Conservation (phyloP, 176 grass and related monocot genomes). For the Zea luxurians region DNA sequence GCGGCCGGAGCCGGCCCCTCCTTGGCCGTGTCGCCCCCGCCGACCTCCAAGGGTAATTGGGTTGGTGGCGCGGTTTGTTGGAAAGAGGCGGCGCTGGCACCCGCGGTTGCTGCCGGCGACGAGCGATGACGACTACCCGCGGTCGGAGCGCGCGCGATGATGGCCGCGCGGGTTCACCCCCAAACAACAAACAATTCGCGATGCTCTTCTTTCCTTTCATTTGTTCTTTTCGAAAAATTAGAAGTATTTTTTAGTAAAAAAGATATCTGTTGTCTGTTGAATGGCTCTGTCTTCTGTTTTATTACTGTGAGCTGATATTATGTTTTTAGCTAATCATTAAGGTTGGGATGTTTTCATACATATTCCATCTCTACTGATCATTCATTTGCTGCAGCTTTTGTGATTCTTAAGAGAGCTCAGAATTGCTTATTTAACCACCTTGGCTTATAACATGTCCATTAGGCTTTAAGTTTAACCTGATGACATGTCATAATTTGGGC, state of each 20-base stretch:
- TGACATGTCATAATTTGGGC: background rate
- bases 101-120: background rate
- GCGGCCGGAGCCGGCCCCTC: slow-evolving; percentile 23
- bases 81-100: background rate
- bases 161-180: slow-evolving; percentile 46
- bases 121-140: slow-evolving; percentile 51
- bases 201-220: background rate
- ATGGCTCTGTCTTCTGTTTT: background rate
- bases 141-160: slow-evolving; percentile 54
- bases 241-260: background rate
- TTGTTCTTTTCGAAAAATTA: background rate
- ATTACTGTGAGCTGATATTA: background rate
- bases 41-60: background rate
- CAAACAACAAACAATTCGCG: background rate
- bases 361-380: background rate
- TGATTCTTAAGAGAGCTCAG: background rate
- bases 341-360: background rate
- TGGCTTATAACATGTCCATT: too few relatives aligned
- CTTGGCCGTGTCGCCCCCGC: background rate
- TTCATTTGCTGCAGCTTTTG: background rate
- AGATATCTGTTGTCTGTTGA: background rate
- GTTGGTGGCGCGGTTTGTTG: slow-evolving; percentile 17
- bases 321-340: background rate
- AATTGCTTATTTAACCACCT: too few relatives aligned
- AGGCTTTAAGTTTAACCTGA: too few relatives aligned